Conservation (phyloP, 306 rosid genomes). For the Elaeagnus macrophylla region DNA sequence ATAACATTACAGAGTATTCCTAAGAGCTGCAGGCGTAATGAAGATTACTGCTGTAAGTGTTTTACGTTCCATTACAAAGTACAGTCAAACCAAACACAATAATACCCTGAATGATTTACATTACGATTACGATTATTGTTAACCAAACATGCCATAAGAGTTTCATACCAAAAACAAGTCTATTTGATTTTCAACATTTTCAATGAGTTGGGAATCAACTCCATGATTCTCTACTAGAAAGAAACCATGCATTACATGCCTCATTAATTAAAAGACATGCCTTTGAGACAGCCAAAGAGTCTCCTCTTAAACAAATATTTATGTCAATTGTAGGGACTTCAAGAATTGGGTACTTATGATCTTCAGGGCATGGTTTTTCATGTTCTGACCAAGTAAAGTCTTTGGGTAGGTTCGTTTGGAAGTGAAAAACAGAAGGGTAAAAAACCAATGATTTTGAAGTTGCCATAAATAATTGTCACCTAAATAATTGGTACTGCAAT, state of each 20-base stretch:
- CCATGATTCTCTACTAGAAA: slow-evolving; percentile 3
- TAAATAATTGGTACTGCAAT: too few species aligned
- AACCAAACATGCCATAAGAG: too few species aligned
- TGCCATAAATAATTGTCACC: too few species aligned
- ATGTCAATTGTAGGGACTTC: background rate
- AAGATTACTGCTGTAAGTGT: too few species aligned
- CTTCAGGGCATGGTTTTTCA: slow-evolving; percentile 3
- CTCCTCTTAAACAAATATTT: background rate
- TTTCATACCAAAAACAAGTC: background rate
- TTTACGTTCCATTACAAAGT: too few species aligned
- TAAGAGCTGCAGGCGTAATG: too few species aligned
- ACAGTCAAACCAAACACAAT: too few species aligned
- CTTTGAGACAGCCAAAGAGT: background rate
- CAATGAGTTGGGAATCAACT: background rate
- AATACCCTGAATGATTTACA: too few species aligned
- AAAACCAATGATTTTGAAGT: too few species aligned
- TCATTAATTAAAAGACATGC: background rate
- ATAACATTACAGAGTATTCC: too few species aligned
- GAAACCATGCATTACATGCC: slow-evolving; percentile 7
- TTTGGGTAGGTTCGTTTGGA: background rate
- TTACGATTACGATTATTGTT: too few species aligned
- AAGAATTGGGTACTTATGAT: background rate
- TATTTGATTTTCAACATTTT: background rate
- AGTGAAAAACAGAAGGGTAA: too few species aligned
- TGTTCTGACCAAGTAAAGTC: slow-evolving; percentile 3